phyloP scores from a whole-genome alignment of 768 basidiomycete species.

The Pulveroboletus ravenelii region DNA sequence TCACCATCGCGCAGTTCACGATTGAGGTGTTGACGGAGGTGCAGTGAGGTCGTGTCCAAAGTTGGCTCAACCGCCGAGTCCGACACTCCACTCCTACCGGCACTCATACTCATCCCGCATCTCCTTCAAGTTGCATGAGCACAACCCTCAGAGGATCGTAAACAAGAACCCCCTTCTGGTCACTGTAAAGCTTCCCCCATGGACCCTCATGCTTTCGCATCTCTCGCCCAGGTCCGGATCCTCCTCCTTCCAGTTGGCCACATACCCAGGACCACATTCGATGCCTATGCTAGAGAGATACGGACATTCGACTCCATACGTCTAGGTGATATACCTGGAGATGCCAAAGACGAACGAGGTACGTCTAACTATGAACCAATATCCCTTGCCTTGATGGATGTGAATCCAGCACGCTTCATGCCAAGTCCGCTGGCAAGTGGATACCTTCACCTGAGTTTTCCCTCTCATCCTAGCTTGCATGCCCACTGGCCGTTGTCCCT shows the following conservation, averaged over 20 bases:
- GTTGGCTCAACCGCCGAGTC: slow-evolving; percentile 1
- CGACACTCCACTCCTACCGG: too few species aligned
- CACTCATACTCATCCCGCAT: background rate
- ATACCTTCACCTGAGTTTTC: slow-evolving; percentile 74
- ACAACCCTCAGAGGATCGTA: background rate
- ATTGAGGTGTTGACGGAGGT: background rate
- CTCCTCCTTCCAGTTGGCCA: slow-evolving; percentile 83
- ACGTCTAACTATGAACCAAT: slow-evolving; percentile 15
- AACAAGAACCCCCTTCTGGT: background rate
- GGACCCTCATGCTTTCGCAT: slow-evolving; percentile 71
- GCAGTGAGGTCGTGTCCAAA: slow-evolving; percentile 15
- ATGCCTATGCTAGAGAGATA: slow-evolving; percentile 71
- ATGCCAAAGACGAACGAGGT: slow-evolving; percentile 76
- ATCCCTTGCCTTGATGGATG: background rate
- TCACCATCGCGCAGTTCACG: slow-evolving; percentile 23
- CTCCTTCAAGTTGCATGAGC: slow-evolving; percentile 1
- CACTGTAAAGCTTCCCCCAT: slow-evolving; percentile 34
- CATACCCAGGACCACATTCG: slow-evolving; percentile 64
- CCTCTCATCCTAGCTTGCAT: slow-evolving; percentile 67
- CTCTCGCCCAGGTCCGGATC: slow-evolving; percentile 80
- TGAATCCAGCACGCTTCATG: slow-evolving; percentile 68
- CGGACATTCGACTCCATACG: slow-evolving; percentile 67
- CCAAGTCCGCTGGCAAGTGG: slow-evolving; percentile 73
- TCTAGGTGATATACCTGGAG: slow-evolving; percentile 78
- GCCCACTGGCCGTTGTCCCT: slow-evolving; percentile 66